Conservation (phyloP, 225 moss, liverwort and hornwort genomes). For the Takakia lepidozioides region DNA sequence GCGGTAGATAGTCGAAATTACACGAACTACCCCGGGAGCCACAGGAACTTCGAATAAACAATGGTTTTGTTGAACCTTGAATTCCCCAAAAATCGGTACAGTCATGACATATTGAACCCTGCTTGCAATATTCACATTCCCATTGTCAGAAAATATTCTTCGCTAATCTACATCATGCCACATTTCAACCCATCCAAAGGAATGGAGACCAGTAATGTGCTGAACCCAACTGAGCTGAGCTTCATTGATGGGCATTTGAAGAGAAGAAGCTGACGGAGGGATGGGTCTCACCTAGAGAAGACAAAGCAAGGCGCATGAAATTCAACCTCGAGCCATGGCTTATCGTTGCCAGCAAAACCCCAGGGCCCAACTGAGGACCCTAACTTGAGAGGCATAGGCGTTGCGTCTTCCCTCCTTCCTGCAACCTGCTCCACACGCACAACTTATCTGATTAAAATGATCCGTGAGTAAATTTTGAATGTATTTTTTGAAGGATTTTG, state of each 20-base stretch:
- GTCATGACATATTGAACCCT: too few relatives aligned
- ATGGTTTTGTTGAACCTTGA: too few relatives aligned
- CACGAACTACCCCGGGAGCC: conserved; percentile 93
- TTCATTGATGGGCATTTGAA: background rate
- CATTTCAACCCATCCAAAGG: too few relatives aligned
- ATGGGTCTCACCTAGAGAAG: conserved; percentile 56
- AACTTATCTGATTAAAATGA: too few relatives aligned
- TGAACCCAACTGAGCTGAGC: too few relatives aligned
- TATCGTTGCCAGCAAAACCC: conserved; percentile 74
- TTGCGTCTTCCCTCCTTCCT: conserved; percentile 80
- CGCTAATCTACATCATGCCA: too few relatives aligned
- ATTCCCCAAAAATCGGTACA: too few relatives aligned
- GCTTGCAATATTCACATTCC: conserved; percentile 39
- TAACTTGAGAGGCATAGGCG: conserved; percentile 82
- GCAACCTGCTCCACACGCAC: too few relatives aligned
- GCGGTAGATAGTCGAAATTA: too few relatives aligned
- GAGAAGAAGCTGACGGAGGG: background rate
- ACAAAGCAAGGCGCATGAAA: conserved; percentile 86
- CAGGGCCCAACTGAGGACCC: conserved; percentile 75
- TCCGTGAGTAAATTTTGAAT: too few relatives aligned
- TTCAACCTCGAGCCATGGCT: conserved; percentile 71
- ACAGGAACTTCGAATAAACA: conserved; percentile 96
- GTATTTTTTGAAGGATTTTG: too few relatives aligned
- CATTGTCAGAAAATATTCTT: background rate
- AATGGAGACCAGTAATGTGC: too few relatives aligned